Evolutionary conservation across 139 green algal species (phyloP).

Genomic region (Chlamydomonas sp.): DNA sequence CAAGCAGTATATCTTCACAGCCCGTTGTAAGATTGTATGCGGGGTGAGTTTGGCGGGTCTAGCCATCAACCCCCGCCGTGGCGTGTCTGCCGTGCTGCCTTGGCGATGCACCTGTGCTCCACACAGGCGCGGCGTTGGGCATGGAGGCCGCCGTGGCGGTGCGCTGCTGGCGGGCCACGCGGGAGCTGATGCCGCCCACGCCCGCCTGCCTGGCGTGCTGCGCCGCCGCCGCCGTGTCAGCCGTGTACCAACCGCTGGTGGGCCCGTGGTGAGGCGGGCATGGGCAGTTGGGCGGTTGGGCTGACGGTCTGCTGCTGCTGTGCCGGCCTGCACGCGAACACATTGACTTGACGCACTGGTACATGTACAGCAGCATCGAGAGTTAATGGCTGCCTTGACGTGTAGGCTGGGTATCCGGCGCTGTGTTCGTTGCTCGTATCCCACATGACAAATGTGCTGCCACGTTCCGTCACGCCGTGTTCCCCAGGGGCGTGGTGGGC

Average conservation of each 20-base stretch:
- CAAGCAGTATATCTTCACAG: no score
- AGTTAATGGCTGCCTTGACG: no score
- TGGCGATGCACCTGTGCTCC: neutral
- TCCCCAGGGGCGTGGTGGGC: constrained; percentile 19
- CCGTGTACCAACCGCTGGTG: constrained; percentile 28
- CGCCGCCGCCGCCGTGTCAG: neutral
- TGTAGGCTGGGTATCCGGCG: no score
- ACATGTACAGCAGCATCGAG: no score
- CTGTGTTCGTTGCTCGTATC: no score
- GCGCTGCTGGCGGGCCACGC: neutral
- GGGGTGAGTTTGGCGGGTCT: no score
- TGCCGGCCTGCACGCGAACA: no score
- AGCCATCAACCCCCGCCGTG: no score
- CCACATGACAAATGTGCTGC: no score
- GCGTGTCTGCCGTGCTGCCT: neutral
- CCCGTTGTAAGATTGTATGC: no score
- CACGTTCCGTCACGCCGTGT: neutral
- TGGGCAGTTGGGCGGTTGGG: no score
- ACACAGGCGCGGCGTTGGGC: constrained; percentile 12
- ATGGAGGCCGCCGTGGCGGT: constrained; percentile 21
- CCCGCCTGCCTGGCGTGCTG: neutral
- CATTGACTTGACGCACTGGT: no score
- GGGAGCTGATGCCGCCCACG: neutral
- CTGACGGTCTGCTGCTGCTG: neutral
- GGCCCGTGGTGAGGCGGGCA: constrained; percentile 9